Evolutionary conservation across 495 filamentous ascomycete species (phyloP).

Genomic region (Hypoxylon cercidicola): DNA sequence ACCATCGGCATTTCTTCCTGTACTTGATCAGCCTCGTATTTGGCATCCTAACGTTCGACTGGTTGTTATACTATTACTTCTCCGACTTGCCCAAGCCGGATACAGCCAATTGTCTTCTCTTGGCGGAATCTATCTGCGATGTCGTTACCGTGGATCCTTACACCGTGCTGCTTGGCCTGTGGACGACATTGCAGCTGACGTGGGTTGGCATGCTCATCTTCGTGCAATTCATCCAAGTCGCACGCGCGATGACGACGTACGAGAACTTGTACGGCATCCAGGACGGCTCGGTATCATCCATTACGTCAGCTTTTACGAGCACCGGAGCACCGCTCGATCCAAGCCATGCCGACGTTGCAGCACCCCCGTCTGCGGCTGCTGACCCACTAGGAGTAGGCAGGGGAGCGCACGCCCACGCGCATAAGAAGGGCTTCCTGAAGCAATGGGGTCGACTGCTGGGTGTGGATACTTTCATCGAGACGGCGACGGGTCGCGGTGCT

Average conservation of each 20-base stretch:
- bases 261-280: conserved; percentile 88
- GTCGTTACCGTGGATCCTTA: conserved; percentile 83
- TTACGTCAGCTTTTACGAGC: conserved; percentile 82
- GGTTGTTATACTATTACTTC: conserved; percentile 57
- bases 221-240: conserved; percentile 91
- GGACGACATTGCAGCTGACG: conserved; percentile 82
- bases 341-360: conserved; percentile 47
- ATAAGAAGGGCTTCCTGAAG: conserved; percentile 72
- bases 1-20: conserved; percentile 92
- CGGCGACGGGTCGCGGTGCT: conserved; percentile 69
- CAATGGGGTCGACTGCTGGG: conserved; percentile 88
- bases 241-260: conserved; percentile 91
- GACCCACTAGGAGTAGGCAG: conserved; percentile 56
- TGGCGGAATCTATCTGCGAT: conserved; percentile 77
- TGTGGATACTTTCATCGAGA: conserved; percentile 90
- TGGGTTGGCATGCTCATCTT: conserved; percentile 97
- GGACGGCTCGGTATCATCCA: conserved; percentile 64
- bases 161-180: conserved; percentile 79
- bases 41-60: conserved; percentile 73
- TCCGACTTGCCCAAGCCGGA: conserved; percentile 40
- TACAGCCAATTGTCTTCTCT: conserved; percentile 73
- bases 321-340: conserved; percentile 75
- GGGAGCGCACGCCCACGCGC: conserved; percentile 58
- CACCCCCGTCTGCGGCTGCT: conserved; percentile 52
- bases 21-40: conserved; percentile 82